Evolutionary conservation across 164 flowering plant species (phyloP), one percentile per base, ranked within the genome.

Genomic region (Pachysandra terminalis): DNA sequence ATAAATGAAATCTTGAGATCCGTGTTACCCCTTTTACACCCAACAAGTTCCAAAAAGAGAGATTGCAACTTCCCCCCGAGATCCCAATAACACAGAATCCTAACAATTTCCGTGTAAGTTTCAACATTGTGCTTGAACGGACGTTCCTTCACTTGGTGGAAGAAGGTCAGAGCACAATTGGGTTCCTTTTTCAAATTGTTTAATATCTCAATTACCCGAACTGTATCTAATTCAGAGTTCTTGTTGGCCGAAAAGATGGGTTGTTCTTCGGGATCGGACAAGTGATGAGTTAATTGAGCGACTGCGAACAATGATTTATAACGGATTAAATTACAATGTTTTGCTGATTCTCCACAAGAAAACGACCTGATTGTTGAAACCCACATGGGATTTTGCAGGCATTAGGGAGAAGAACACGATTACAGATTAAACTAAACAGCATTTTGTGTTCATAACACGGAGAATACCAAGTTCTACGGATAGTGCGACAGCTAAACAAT

Each of bases 1-100:
- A 93, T 79, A 24, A 78, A 78, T 0, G 68, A 61, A 25, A 83
- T 59, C 19, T 79, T 75, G 60, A 89, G 81, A 60, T 73, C 73
- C 41, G 63, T 59, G 14, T 73, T 49, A 48, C 70, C 72, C 25
- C 65, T 68, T 49, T 68, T 35, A 0, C 72, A 71, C 59, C 65
- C 68, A 64, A 90, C 74, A n/a, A 90, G 63, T 64, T 89, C 90
- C 59, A 53, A 19, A 51, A 93, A 81, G 10, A 90, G n/a, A 69
- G 68, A 74, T 62, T 74, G 74, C 77, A 93, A 68, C 71, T 73
- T 80, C 74, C 74, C 67, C 28, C 71, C 64, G 70, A 75, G 58
- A 32, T 87, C 77, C 72, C 82, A 79, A 62, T 16, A 58, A 70
- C 91, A 87, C 59, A 89, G 67, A 59, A 83, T 74, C 65, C 68